phyloP scores from a whole-genome alignment of 306 rosid species.

The Echinosophora koreensis region DNA sequence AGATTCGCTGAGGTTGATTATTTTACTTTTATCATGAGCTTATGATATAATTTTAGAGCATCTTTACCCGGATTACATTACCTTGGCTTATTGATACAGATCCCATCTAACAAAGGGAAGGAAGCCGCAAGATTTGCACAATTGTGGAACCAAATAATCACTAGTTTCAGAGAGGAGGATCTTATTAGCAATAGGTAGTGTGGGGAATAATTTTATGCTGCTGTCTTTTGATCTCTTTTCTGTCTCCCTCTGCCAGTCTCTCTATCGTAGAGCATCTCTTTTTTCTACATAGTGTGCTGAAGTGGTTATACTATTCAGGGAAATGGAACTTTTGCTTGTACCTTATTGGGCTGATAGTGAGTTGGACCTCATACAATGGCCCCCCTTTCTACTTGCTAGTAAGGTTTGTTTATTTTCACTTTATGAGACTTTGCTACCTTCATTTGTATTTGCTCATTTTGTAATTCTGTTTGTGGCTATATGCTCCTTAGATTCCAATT shows the following conservation, averaged over 20 bases:
- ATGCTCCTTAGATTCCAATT: constrained; percentile 80
- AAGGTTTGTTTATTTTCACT: constrained; percentile 66
- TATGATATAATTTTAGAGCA: constrained; percentile 15
- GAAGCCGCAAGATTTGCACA: constrained; percentile 96
- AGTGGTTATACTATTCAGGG: constrained; percentile 64
- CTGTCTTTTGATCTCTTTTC: constrained; percentile 27
- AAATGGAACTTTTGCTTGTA: constrained; percentile 95
- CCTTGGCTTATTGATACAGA: constrained; percentile 52
- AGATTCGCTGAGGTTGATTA: constrained; percentile 57
- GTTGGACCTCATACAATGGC: constrained; percentile 91
- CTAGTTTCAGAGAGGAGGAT: constrained; percentile 97
- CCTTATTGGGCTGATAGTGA: constrained; percentile 99
- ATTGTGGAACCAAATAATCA: constrained; percentile 93
- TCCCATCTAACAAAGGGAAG: constrained; percentile 77
- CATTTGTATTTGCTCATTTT: constrained; percentile 14
- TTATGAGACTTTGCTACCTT: constrained; percentile 29
- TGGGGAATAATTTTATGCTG: constrained; percentile 21
- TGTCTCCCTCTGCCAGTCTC: neutral
- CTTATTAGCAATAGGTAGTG: constrained; percentile 83
- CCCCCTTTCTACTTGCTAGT: constrained; percentile 99
- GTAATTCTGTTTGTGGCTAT: constrained; percentile 41
- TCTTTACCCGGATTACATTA: constrained; percentile 18
- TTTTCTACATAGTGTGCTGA: constrained; percentile 44
- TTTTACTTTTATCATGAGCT: constrained; percentile 26
- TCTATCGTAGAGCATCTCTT: neutral